phyloP scores from a whole-genome alignment of 257 asterid species.

The Nicotiana knightiana region DNA sequence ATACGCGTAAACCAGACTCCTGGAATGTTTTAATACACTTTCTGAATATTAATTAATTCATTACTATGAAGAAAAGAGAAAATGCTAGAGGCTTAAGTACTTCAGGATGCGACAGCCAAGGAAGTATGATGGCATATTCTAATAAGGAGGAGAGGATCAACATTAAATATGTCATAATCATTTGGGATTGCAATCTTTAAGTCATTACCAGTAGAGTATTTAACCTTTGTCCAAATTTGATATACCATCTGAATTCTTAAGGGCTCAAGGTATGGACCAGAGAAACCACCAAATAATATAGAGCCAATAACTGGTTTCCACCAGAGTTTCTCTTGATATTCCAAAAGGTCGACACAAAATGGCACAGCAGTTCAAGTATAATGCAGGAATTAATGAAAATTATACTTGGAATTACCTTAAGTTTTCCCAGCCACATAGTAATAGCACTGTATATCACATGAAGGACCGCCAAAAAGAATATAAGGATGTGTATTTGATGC shows the following conservation, averaged over 20 bases:
- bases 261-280: background rate
- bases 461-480: conserved; percentile 84
- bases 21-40: background rate
- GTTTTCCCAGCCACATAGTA: conserved; percentile 89
- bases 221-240: background rate
- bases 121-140: background rate
- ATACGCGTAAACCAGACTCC: background rate
- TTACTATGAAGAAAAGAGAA: background rate
- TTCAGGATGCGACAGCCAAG: background rate
- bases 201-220: background rate
- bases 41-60: background rate
- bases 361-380: conserved; percentile 8
- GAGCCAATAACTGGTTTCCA: background rate
- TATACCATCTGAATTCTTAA: background rate
- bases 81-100: background rate
- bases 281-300: background rate
- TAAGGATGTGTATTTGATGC: conserved; percentile 90
- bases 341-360: background rate
- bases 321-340: background rate
- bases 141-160: background rate
- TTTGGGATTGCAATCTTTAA: background rate
- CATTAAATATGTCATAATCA: background rate
- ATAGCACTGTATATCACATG: conserved; percentile 78
- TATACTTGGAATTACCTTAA: conserved; percentile 47
- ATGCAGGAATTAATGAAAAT: background rate